Base-by-base conservation (phyloP, 352 stramenopile genomes). In the Pythium aquatile region DNA sequence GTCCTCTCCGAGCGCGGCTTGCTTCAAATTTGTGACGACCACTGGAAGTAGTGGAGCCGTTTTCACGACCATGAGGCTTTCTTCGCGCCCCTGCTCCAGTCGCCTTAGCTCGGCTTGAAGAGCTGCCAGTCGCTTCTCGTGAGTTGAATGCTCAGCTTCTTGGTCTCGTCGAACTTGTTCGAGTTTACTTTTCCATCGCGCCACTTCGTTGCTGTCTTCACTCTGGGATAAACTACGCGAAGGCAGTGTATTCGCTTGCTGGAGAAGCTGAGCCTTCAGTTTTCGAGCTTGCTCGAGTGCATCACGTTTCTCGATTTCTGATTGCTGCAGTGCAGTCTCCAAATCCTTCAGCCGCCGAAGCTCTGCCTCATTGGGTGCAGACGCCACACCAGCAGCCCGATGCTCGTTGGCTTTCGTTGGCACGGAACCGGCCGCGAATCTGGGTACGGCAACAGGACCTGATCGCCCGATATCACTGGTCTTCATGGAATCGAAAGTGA, bases 401-500 rank as follows among this genome's bases (percentile, higher is more conserved):
- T 26, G 28, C 28, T 72, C 64, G 14, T 48, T 61, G 4, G 52
- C 40, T 49, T 70, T 70, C 9, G 3, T 28, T 35, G 55, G 17
- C 20, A 14, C 6, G 29, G 44, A 28, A 13, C 29, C 44, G 14
- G 4, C 29, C 6, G 20, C 44, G 5, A 51, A 4, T 24, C 44
- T 20, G 7, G 44, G 44, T 13, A 51, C 44, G 6, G 11, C 5
- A 11, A 29, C 44, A 16, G n/a, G 9, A 2, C n/a, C n/a, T 30
- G n/a, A 4, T 3, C n/a, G 44, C n/a, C 44, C 44, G 6, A 29
- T n/a, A 29, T 51, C n/a, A 28, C 13, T 57, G 49, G 47, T 56
- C 60, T 55, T 73, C 51, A 63, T 83, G 72, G 74, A 73, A 48
- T 93, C 77, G 65, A 93, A 93, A 5, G 72, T 69, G 58, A 85